Evolutionary conservation across 805 yeast species (phyloP).

Genomic region (Novakomyces olei): DNA sequence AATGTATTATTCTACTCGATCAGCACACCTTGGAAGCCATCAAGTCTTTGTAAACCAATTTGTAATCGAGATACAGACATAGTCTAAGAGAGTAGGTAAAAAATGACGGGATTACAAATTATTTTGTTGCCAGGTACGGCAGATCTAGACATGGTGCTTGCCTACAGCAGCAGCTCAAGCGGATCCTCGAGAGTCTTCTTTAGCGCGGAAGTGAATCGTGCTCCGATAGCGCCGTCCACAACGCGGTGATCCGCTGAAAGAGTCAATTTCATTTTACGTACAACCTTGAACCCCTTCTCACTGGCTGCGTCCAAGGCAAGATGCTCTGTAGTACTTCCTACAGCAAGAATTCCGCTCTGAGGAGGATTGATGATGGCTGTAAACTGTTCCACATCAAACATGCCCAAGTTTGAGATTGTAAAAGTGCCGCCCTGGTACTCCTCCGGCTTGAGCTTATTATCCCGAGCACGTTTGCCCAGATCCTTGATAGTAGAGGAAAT

Average conservation of each 20-base stretch:
- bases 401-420: slow-evolving; percentile 95
- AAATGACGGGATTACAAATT: too few species aligned
- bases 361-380: slow-evolving; percentile 98
- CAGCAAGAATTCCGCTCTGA: slow-evolving; percentile 79
- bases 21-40: slow-evolving; percentile 1
- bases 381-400: slow-evolving; percentile 90
- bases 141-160: too few species aligned
- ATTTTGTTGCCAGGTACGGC: too few species aligned
- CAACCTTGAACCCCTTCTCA: slow-evolving; percentile 81
- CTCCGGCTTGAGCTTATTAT: slow-evolving; percentile 76
- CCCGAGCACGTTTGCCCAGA: slow-evolving; percentile 89
- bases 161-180: slow-evolving; percentile 64
- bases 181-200: slow-evolving; percentile 90
- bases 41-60: not conserved
- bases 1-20: too few species aligned
- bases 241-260: slow-evolving; percentile 97
- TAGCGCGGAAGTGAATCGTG: slow-evolving; percentile 84
- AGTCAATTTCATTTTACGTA: slow-evolving; percentile 73
- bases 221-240: slow-evolving; percentile 95
- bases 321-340: slow-evolving; percentile 78
- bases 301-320: slow-evolving; percentile 83
- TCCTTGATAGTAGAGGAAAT: slow-evolving; percentile 76
- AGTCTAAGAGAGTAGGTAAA: too few species aligned
- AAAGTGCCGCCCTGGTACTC: slow-evolving; percentile 99
- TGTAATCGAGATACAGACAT: too few species aligned